Evolutionary conservation across 1,284 basidiomycete genomes (phyloP), one percentile per base, ranked within the genome.

Genomic region (Vanrija humicola): DNA sequence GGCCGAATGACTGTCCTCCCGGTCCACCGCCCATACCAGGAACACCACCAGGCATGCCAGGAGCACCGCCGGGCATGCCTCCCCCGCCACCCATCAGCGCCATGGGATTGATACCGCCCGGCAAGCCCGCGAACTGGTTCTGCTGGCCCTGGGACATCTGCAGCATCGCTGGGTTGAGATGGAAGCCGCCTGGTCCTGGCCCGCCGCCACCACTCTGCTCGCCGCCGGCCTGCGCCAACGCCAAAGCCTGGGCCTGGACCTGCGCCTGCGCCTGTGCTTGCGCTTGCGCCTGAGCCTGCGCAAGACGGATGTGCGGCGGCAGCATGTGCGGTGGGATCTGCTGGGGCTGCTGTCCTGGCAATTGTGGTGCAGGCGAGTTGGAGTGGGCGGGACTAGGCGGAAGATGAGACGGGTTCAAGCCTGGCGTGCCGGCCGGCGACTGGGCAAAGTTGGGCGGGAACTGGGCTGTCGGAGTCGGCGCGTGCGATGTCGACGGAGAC

Each of bases 171-270:
- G 52, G 46, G 39, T 47, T 47, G 50, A 52, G 44, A 14, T 47
- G 40, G 29, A 46, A 46, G 8, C 52, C 52, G 8, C 45, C 49
- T 10, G 29, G 38, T 42, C 40, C 12, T 28, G 26, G 26, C 40
- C 42, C 14, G 50, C 50, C 5, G 46, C 28, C 34, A 38, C 45
- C 12, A 34, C 45, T 34, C 42, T 43, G 19, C 19, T 15, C 42
- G 5, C 42, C n/a, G 5, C 12, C 42, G 2, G 42, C 16, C 28
- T 46, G 25, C 8, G 25, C 51, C 25, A 44, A 40, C 34, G 48
- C 54, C 16, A 53, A 51, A 18, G 53, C 56, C 40, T 48, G 56
- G 14, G 56, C 57, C 40, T 59, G 57, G 10, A 44, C 54, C 19
- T 55, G 50, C 1, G 43, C 49, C 38, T 52, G 51, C 2, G 51